These are phyloP conservation scores for Tinospora cordifolia DNA, from an alignment of 164 flowering plant species.

Conservation along the genomic window DNA sequence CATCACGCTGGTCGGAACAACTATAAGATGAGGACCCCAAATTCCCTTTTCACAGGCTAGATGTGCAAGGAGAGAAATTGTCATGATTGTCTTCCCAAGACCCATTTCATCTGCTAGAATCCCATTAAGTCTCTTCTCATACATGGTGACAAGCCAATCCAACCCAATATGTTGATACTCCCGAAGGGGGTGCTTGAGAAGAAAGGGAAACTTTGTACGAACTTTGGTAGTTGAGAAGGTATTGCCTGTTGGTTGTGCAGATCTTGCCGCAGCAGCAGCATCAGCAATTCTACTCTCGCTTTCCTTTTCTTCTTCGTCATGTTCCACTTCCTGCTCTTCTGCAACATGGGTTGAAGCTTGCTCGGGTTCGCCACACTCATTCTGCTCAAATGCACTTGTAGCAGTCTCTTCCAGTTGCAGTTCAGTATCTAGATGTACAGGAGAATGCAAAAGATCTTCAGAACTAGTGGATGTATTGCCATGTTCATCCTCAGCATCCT, in stretches of 20 bases:
- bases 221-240: constrained; percentile 95
- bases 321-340: constrained; percentile 25
- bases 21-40: constrained; percentile 99
- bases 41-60: constrained; percentile 98
- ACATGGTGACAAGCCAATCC: constrained; percentile 99
- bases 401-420: constrained; percentile 13
- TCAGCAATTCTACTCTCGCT: constrained; percentile 77
- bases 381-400: constrained; percentile 21
- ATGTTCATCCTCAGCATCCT: constrained; percentile 38
- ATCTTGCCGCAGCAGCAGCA: constrained; percentile 99
- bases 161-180: constrained; percentile 98
- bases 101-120: constrained; percentile 99
- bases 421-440: constrained; percentile 22
- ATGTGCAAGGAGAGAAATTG: constrained; percentile 92
- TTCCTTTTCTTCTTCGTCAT: constrained; percentile 43
- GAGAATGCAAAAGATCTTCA: constrained; percentile 36
- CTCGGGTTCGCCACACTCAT: constrained; percentile 21
- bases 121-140: constrained; percentile 94
- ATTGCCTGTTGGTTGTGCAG: constrained; percentile 97
- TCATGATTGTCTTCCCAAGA: constrained; percentile 97
- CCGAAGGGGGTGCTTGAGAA: constrained; percentile 82
- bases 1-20: constrained; percentile 99
- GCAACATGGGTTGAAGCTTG: constrained; percentile 15
- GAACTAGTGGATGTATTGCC: constrained; percentile 47
- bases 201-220: constrained; percentile 91